phyloP scores from a whole-genome alignment of 345 rosid genomes.

The Turnera subulata region DNA sequence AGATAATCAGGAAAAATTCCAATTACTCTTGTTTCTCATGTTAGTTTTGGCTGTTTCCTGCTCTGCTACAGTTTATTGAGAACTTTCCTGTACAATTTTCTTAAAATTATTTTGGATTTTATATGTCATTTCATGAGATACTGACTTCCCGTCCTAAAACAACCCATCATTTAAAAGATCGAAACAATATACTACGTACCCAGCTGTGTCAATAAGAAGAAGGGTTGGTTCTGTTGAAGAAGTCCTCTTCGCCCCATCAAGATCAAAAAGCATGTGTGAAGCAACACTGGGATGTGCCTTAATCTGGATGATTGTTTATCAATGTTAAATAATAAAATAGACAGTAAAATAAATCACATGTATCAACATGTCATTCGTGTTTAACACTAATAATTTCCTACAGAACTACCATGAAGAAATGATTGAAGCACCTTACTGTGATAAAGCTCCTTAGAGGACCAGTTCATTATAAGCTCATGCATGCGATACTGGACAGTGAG shows the following conservation, averaged over 20 bases:
- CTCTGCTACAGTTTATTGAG: not conserved
- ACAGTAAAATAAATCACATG: not conserved
- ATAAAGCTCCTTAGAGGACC: slow-evolving; percentile 94
- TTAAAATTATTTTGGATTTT: no score
- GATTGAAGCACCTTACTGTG: slow-evolving; percentile 50
- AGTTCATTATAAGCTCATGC: slow-evolving; percentile 95
- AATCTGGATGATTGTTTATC: slow-evolving; percentile 34
- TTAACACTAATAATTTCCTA: slow-evolving; percentile 6
- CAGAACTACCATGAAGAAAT: slow-evolving; percentile 6
- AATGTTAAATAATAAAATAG: not conserved
- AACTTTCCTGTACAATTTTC: no score
- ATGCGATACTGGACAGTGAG: slow-evolving; percentile 96
- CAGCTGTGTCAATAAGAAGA: slow-evolving; percentile 77
- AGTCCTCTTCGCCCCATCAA: slow-evolving; percentile 59
- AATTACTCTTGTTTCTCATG: not conserved
- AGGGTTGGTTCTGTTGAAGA: slow-evolving; percentile 81
- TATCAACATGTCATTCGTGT: not conserved
- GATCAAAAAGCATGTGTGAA: slow-evolving; percentile 77
- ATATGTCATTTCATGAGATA: slow-evolving; percentile 3
- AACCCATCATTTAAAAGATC: slow-evolving; percentile 1
- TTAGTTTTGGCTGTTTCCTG: not conserved
- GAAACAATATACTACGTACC: slow-evolving; percentile 35
- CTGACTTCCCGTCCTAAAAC: not conserved
- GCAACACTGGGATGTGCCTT: slow-evolving; percentile 85
- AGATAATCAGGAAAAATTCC: not conserved